phyloP scores from a whole-genome alignment of 2,329 filamentous ascomycete species.

The Cyphellophora attinorum region DNA sequence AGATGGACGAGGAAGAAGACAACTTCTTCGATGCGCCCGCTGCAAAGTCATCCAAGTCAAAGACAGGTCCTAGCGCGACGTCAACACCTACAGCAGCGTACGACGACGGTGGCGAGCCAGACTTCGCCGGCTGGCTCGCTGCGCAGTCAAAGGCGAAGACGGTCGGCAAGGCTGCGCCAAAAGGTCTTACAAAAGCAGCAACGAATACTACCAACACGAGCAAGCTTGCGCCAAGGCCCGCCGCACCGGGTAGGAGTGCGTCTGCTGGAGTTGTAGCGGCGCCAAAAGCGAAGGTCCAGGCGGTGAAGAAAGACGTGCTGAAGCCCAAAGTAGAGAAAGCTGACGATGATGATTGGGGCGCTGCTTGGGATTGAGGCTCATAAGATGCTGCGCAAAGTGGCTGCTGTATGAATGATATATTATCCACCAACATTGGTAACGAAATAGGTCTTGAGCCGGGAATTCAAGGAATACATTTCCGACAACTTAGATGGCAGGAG shows the following conservation, averaged over 20 bases:
- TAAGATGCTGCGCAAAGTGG: too few species aligned
- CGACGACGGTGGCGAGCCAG: constrained; percentile 79
- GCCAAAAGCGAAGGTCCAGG: constrained; percentile 47
- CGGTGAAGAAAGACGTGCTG: constrained; percentile 44
- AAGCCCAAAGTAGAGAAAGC: constrained; percentile 32
- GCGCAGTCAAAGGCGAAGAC: constrained; percentile 71
- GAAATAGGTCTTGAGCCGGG: too few species aligned
- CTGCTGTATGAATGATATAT: too few species aligned
- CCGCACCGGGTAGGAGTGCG: constrained; percentile 27
- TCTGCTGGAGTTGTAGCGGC: constrained; percentile 22
- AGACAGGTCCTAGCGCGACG: constrained; percentile 20
- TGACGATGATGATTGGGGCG: constrained; percentile 37
- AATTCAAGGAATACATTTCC: too few species aligned
- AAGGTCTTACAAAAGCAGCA: constrained; percentile 61
- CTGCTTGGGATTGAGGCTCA: constrained; percentile 34
- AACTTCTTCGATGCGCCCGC: constrained; percentile 34
- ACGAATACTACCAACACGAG: constrained; percentile 22
- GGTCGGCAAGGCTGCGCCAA: constrained; percentile 67
- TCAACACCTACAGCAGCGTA: constrained; percentile 37
- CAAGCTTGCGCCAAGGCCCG: constrained; percentile 20
- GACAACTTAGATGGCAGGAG: too few species aligned
- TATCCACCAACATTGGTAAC: too few species aligned
- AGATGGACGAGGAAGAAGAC: constrained; percentile 45
- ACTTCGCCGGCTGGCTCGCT: constrained; percentile 91
- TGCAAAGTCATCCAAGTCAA: constrained; percentile 16